A percentile compares a stretch with the other conserved stretches of the same genome.
Conservation (phyloP, 352 stramenopile genomes). For the Pythium brassicae region DNA sequence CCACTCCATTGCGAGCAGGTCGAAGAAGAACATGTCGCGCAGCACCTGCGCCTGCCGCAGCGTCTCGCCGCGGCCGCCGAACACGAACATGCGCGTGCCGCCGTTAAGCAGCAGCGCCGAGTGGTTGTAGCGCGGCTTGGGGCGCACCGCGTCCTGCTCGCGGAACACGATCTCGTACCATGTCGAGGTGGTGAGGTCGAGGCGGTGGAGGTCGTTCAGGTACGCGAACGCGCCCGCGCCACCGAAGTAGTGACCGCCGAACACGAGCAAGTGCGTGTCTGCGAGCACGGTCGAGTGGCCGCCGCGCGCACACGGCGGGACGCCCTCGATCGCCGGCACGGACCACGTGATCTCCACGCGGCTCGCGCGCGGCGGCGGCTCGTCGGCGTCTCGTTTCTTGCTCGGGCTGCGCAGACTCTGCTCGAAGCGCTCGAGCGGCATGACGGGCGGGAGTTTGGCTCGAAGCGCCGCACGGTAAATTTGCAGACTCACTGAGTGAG, state of each 20-base stretch:
- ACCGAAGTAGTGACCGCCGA: slow-evolving; percentile 88
- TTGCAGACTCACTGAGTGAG: no score
- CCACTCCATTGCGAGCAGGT: slow-evolving; percentile 81
- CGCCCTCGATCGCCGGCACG: slow-evolving; percentile 44
- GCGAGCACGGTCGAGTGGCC: slow-evolving; percentile 70
- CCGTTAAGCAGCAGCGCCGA: slow-evolving; percentile 68
- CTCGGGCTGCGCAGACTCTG: slow-evolving; percentile 10
- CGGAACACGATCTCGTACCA: slow-evolving; percentile 65
- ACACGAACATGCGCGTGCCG: slow-evolving; percentile 70
- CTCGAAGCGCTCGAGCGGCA: slow-evolving; percentile 12
- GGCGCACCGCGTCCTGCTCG: slow-evolving; percentile 39
- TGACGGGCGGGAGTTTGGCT: not conserved
- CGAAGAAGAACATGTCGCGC: slow-evolving; percentile 88
- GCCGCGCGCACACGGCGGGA: slow-evolving; percentile 48
- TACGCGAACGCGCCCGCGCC: slow-evolving; percentile 84
- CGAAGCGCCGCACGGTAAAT: not conserved
- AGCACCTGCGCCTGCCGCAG: slow-evolving; percentile 30
- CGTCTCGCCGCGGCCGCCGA: slow-evolving; percentile 51
- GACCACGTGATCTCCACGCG: slow-evolving; percentile 63
- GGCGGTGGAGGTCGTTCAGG: slow-evolving; percentile 85
- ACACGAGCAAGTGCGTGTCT: slow-evolving; percentile 82
- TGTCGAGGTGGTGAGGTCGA: slow-evolving; percentile 80
- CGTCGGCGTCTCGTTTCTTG: slow-evolving; percentile 1
- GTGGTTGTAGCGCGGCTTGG: slow-evolving; percentile 82
- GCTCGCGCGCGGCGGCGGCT: slow-evolving; percentile 19